These are phyloP conservation scores for Colletotrichum abscissum DNA, from an alignment of 2,329 filamentous ascomycete species.

Conservation along the genomic window DNA sequence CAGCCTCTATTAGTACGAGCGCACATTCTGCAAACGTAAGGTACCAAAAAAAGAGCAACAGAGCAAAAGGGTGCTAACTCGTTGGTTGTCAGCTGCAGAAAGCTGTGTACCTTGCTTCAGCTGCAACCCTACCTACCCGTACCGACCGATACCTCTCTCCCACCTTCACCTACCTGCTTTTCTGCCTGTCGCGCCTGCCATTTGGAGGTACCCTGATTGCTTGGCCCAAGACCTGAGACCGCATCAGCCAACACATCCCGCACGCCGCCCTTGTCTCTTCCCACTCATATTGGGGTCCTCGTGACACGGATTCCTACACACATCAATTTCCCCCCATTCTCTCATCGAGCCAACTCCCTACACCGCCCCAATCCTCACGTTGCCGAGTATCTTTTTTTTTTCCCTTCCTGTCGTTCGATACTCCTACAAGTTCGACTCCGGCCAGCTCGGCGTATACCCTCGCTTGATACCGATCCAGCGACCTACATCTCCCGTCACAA, in stretches of 20 bases:
- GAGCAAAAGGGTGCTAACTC: not conserved
- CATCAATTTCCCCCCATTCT: constrained; percentile 32
- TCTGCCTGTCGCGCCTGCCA: constrained; percentile 4
- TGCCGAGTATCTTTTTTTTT: not conserved
- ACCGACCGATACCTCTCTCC: not conserved
- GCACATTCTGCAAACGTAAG: not conserved
- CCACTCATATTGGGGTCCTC: constrained; percentile 17
- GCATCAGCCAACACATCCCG: constrained; percentile 28
- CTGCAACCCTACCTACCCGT: constrained; percentile 1
- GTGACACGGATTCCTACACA: constrained; percentile 28
- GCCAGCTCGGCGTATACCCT: not conserved
- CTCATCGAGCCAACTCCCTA: constrained; percentile 9
- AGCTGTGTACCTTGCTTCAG: constrained; percentile 13
- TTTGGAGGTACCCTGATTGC: not conserved
- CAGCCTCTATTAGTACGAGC: not conserved
- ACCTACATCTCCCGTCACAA: not conserved
- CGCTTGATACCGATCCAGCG: not conserved
- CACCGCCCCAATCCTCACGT: constrained; percentile 16
- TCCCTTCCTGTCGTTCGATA: not conserved
- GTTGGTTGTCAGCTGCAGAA: not conserved
- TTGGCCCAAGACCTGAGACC: constrained; percentile 18
- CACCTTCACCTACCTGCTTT: not conserved
- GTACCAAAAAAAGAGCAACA: not conserved
- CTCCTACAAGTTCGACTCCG: not conserved
- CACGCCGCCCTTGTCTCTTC: constrained; percentile 30